These are phyloP conservation scores for Dicorynia guianensis DNA, from an alignment of 306 rosid genomes.

Conservation along the genomic window DNA sequence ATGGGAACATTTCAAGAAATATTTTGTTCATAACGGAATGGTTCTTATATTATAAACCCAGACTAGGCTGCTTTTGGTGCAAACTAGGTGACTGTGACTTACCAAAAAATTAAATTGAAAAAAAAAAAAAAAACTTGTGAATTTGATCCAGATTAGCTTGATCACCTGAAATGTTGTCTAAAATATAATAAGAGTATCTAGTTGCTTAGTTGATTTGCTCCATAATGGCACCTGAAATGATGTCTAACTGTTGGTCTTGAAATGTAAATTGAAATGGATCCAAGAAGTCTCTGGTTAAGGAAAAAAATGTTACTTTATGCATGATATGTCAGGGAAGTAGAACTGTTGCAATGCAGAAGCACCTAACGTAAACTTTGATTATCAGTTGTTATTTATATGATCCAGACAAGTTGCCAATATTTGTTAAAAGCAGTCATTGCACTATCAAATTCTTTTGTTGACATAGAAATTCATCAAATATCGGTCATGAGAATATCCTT, in stretches of 20 bases:
- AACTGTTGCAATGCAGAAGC: slow-evolving; percentile 14
- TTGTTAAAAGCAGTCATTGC: background rate
- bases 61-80: background rate
- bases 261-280: slow-evolving; percentile 1
- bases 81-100: background rate
- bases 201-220: background rate
- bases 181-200: slow-evolving; percentile 4
- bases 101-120: no score
- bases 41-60: slow-evolving; percentile 1
- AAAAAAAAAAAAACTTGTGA: no score
- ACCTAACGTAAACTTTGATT: background rate
- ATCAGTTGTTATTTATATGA: background rate
- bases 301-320: slow-evolving; percentile 6
- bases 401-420: slow-evolving; percentile 3
- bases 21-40: slow-evolving; percentile 7
- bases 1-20: background rate
- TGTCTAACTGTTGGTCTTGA: background rate
- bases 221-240: background rate
- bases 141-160: slow-evolving; percentile 16
- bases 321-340: background rate
- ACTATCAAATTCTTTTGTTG: slow-evolving; percentile 12
- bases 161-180: background rate
- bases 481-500: slow-evolving; percentile 5
- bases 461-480: slow-evolving; percentile 5
- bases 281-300: slow-evolving; percentile 4